Evolutionary conservation across 2,329 filamentous ascomycete species (phyloP), one percentile per base, ranked within the genome.

Genomic region (Aureobasidium sp.): DNA sequence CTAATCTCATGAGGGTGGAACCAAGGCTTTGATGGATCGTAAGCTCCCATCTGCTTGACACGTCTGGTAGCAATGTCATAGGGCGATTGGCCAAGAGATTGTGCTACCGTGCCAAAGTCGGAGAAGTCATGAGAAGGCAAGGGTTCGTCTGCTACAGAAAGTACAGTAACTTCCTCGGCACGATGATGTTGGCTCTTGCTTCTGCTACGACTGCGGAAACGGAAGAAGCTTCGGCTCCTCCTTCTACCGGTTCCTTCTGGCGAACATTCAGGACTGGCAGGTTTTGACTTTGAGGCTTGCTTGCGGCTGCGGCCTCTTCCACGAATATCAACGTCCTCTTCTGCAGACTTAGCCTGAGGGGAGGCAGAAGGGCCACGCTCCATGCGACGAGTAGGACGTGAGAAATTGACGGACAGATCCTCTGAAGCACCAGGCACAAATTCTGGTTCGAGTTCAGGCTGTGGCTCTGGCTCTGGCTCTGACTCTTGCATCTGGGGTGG

Each of bases 101-200:
- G 60, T 4, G 69, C 68, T 5, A 72, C 70, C 2, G 68, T 71
- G 14, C 66, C 70, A 30, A 74, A 66, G 56, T 74, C 64, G 12
- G 68, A 61, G 25, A 58, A 62, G 19, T 35, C 32, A n/a, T 40
- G 25, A n/a, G 61, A 51, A 30, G 61, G 54, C 22, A 56, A 39
- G 30, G 58, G 47, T n/a, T 59, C 55, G n/a, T 55, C 53, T 27
- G 56, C 54, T 3, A 58, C 56, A 14, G 55, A 56, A 19, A 51
- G 37, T 8, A 51, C 48, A 14, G 27, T 40, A 7, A 41, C 12
- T 4, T 51, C 48, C 3, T 51, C 48, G 6, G 32, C 37, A 5
- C 29, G 25, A 5, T 47, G 56, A 10, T 55, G 51, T n/a, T 56
- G 49, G 25, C 57, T 60, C 56, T 61, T 57, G 62, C 63, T 54